Conservation (phyloP, 1,284 basidiomycete genomes). For the Apiotrichum laibachii region DNA sequence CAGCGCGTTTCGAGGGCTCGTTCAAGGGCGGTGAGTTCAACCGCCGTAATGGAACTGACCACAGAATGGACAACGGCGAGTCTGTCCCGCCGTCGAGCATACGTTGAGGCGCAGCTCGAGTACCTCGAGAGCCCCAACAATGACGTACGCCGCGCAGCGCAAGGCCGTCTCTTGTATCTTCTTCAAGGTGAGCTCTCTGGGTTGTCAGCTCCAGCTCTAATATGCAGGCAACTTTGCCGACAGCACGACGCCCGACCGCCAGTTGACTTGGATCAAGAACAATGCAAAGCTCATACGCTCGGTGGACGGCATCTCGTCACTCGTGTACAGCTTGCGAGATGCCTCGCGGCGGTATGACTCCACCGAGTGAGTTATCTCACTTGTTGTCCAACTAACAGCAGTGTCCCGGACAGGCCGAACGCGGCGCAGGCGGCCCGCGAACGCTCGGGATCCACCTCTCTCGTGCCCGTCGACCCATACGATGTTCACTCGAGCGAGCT, state of each 20-base stretch:
- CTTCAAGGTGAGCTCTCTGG: conserved; percentile 67
- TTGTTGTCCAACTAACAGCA: conserved; percentile 4
- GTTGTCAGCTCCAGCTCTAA: background rate
- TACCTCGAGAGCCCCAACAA: conserved; percentile 78
- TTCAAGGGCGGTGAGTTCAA: conserved; percentile 64
- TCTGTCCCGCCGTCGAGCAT: conserved; percentile 59
- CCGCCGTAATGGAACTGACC: background rate
- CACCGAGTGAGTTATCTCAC: conserved; percentile 27
- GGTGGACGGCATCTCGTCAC: conserved; percentile 77
- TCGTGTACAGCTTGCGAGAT: conserved; percentile 85
- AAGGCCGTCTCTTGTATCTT: conserved; percentile 82
- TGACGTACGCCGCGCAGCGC: conserved; percentile 79
- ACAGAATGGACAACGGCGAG: conserved; percentile 75
- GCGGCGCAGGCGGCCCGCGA: conserved; percentile 9
- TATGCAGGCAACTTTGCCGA: conserved; percentile 81
- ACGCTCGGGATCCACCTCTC: conserved; percentile 16
- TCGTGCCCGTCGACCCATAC: conserved; percentile 34
- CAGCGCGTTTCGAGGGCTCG: conserved; percentile 80
- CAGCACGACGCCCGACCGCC: conserved; percentile 85
- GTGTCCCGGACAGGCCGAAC: conserved; percentile 8
- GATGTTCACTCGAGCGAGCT: conserved; percentile 68
- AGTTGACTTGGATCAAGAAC: conserved; percentile 92
- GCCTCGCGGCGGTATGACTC: conserved; percentile 74
- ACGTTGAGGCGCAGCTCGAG: conserved; percentile 76
- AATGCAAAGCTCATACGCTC: conserved; percentile 83